Evolutionary conservation across 352 stramenopile species (phyloP).

Genomic region (Pythium chondricola): DNA sequence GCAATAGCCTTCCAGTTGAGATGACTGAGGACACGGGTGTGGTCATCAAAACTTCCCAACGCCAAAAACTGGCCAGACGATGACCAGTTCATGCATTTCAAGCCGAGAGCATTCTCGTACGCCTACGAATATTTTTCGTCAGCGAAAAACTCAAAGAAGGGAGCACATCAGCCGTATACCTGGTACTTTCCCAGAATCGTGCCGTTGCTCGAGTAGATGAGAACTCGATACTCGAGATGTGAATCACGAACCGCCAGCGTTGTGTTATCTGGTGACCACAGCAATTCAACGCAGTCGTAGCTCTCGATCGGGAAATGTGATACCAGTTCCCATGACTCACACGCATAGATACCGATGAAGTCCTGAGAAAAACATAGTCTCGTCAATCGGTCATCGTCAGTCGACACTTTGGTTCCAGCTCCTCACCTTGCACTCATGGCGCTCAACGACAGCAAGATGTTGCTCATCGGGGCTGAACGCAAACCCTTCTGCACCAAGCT

Average conservation of each 20-base stretch:
- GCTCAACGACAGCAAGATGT: constrained; percentile 62
- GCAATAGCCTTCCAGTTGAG: constrained; percentile 72
- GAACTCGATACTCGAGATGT: constrained; percentile 63
- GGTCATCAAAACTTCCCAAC: constrained; percentile 72
- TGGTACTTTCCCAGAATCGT: constrained; percentile 63
- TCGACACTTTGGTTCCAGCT: not conserved
- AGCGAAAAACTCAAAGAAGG: not conserved
- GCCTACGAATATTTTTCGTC: constrained; percentile 27
- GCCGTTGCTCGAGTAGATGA: constrained; percentile 66
- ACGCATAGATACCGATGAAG: constrained; percentile 72
- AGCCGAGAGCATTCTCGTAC: constrained; percentile 70
- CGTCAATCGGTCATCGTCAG: not conserved
- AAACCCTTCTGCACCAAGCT: constrained; percentile 59
- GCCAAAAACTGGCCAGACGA: constrained; percentile 71
- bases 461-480: constrained; percentile 50
- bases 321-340: constrained; percentile 64
- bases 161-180: constrained; percentile 16
- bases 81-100: constrained; percentile 75
- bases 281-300: constrained; percentile 74
- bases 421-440: constrained; percentile 68
- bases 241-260: constrained; percentile 69
- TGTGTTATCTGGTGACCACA: constrained; percentile 59
- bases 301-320: constrained; percentile 66
- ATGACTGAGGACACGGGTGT: constrained; percentile 68
- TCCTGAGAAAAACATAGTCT: constrained; percentile 26